Evolutionary conservation across 2,329 filamentous ascomycete species (phyloP), one percentile per base, ranked within the genome.

Genomic region (Xylaria sp.): DNA sequence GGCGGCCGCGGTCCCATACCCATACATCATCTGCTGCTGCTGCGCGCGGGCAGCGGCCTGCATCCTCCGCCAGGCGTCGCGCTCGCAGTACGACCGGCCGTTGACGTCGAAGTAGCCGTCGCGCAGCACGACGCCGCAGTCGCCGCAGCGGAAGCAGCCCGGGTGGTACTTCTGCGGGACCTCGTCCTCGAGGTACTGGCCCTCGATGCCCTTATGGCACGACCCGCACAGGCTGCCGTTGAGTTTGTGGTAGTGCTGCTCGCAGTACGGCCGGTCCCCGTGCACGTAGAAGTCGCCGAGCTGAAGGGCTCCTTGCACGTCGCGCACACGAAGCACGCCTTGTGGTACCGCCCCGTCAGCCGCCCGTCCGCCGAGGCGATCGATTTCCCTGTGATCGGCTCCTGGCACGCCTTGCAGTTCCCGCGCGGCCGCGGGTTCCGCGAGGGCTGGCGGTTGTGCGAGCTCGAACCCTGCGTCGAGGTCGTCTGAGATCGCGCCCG

Each of bases 221-320:
- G 84, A 84, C 15, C 86, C 85, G 75, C 95, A 99, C 1, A 97
- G 80, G 49, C 92, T 96, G 53, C 90, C 90, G 71, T 98, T 98
- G 35, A 95, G 84, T 75, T 91, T 86, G 78, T 99, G 95, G 75
- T 98, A 99, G 77, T 98, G 93, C 52, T 89, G 88, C 69, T 92
- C 90, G 77, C 95, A 98, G 78, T 94, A 97, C 0, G 95, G 95
- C 62, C 87, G 84, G 77, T 99, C 92, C 67, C 90, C 80, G 63
- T 93, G 86, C 11, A 99, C 94, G 75, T 99, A 99, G 71, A 98
- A 98, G 95, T 93, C 1, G 92, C 86, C 0, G 93, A 96, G 19
- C 88, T 82, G 73, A 98, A 99, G 0, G 93, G 89, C 57, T 88
- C 84, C 11, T 83, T 82, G 79, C 95, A 99, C 1, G 90, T 93